A percentile compares a stretch with the other conserved stretches of the same genome.
Conservation (phyloP, 306 rosid genomes). For the Quercus alba region DNA sequence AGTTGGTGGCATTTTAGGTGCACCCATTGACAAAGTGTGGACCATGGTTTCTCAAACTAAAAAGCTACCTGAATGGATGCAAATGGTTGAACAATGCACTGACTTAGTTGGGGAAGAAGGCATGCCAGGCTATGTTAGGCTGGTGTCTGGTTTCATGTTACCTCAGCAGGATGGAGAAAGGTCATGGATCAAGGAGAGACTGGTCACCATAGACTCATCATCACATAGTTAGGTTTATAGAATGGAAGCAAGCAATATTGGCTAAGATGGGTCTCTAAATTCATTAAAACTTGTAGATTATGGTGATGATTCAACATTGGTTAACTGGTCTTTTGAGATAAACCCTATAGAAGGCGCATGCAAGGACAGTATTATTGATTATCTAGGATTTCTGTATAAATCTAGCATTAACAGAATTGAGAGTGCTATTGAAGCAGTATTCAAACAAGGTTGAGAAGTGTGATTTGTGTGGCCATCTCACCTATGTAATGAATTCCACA, state of each 20-base stretch:
- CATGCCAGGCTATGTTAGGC: constrained; percentile 49
- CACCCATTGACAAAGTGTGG: constrained; percentile 65
- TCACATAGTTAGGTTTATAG: constrained; percentile 46
- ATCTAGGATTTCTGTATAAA: constrained; percentile 64
- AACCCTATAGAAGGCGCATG: constrained; percentile 48
- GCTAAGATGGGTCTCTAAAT: constrained; percentile 71
- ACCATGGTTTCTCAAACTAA: constrained; percentile 50
- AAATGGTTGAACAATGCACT: constrained; percentile 74
- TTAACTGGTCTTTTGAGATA: constrained; percentile 67
- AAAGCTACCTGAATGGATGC: constrained; percentile 72
- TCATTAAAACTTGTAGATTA: constrained; percentile 55
- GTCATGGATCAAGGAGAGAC: constrained; percentile 85
- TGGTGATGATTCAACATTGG: constrained; percentile 59
- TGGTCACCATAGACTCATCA: constrained; percentile 54
- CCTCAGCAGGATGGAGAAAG: constrained; percentile 76
- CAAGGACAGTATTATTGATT: constrained; percentile 59
- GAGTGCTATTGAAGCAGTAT: constrained; percentile 51
- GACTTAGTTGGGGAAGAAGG: constrained; percentile 60
- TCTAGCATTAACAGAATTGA: constrained; percentile 74
- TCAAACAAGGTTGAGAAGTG: not conserved
- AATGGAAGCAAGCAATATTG: constrained; percentile 82
- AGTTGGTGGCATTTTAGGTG: constrained; percentile 56
- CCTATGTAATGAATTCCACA: too few species aligned
- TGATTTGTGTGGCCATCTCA: not conserved
- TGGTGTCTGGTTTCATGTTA: constrained; percentile 79